These are phyloP conservation scores for Globisporangium spinosum DNA, from an alignment of 352 stramenopile species.

Conservation along the genomic window DNA sequence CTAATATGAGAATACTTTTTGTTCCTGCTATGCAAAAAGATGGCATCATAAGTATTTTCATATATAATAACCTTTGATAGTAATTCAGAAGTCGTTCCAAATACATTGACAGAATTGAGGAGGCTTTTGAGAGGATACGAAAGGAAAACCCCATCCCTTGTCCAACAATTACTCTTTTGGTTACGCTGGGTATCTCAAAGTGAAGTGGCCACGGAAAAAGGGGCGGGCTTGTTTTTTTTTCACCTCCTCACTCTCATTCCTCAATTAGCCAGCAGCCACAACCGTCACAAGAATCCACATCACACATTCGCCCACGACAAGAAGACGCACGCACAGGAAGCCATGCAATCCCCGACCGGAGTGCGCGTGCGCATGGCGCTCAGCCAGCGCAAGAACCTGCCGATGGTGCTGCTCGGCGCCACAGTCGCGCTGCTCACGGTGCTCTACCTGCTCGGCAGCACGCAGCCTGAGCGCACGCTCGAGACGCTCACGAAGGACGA, in stretches of 20 bases:
- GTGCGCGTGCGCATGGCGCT: slow-evolving; percentile 71
- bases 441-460: slow-evolving; percentile 36
- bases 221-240: background rate
- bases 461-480: slow-evolving; percentile 31
- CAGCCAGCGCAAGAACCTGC: slow-evolving; percentile 58
- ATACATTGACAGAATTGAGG: background rate
- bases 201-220: background rate
- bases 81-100: background rate
- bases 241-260: slow-evolving; percentile 3
- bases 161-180: background rate
- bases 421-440: slow-evolving; percentile 40
- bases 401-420: slow-evolving; percentile 40
- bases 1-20: background rate
- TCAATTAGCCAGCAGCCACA: slow-evolving; percentile 5
- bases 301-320: background rate
- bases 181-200: slow-evolving; percentile 4
- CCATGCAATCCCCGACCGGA: slow-evolving; percentile 55
- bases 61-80: background rate
- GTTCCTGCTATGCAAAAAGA: background rate
- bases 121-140: background rate
- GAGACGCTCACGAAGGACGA: slow-evolving; percentile 30
- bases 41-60: background rate
- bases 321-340: background rate
- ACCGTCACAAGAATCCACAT: too few relatives aligned
- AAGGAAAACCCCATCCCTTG: slow-evolving; percentile 2